These are phyloP conservation scores for Capsella rubella DNA, from an alignment of 441 rosid genomes.

Conservation along the genomic window DNA sequence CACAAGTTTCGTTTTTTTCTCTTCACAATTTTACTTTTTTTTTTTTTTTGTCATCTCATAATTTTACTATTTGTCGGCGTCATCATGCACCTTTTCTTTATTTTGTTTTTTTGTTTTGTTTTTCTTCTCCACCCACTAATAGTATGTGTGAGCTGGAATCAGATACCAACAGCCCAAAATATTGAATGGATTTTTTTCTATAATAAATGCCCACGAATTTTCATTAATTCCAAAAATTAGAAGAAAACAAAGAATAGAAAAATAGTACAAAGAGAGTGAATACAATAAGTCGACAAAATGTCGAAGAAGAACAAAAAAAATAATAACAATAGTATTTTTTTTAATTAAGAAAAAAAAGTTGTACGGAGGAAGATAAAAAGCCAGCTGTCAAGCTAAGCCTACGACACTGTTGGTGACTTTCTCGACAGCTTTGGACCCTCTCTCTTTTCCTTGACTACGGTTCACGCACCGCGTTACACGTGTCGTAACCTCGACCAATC, in stretches of 20 bases:
- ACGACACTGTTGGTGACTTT: conserved; percentile 11
- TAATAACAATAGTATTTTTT: too few species aligned
- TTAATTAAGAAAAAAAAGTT: too few species aligned
- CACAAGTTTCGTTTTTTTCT: neutral
- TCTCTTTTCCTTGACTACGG: conserved; percentile 13
- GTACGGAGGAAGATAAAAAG: conserved; percentile 32
- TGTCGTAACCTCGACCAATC: conserved; percentile 28
- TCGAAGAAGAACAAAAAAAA: conserved; percentile 8
- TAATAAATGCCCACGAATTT: conserved; percentile 13
- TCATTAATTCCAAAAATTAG: neutral
- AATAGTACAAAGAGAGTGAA: neutral
- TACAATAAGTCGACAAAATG: conserved; percentile 34
- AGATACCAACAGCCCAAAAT: conserved; percentile 31
- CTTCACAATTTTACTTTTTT: too few species aligned
- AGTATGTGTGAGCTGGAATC: conserved; percentile 39
- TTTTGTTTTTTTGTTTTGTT: neutral
- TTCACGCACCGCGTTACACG: conserved; percentile 24
- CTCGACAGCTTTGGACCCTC: conserved; percentile 36
- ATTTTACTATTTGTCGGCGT: conserved; percentile 34
- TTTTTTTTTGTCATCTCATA: neutral
- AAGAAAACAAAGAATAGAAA: neutral
- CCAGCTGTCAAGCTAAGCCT: conserved; percentile 34
- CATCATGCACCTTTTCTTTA: neutral
- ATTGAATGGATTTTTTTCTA: conserved; percentile 13
- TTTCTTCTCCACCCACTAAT: conserved; percentile 13